These are phyloP conservation scores for Jackrogersella multiformis DNA, from an alignment of 495 filamentous ascomycete genomes.

Conservation along the genomic window DNA sequence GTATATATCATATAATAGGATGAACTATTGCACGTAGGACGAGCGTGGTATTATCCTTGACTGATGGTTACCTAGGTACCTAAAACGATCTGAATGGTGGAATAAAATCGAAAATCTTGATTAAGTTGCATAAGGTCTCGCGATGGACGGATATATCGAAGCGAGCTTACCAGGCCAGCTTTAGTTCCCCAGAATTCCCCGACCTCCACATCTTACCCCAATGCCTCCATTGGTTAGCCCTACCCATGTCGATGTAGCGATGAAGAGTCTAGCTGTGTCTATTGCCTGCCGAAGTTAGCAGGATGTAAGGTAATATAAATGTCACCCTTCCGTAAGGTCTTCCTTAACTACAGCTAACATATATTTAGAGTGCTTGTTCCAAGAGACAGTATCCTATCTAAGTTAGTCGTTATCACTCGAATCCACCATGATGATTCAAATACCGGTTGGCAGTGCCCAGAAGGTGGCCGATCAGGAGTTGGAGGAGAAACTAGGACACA, in stretches of 20 bases:
- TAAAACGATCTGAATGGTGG: conserved; percentile 26
- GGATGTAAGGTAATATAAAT: background rate
- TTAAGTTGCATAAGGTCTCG: conserved; percentile 2
- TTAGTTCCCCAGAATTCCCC: conserved; percentile 31
- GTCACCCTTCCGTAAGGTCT: background rate
- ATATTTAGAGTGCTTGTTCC: background rate
- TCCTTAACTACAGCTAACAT: background rate
- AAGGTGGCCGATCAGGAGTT: conserved; percentile 41
- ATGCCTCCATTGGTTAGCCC: background rate
- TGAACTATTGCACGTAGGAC: no score
- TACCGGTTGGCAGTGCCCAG: conserved; percentile 27
- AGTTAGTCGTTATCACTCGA: background rate
- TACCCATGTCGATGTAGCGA: background rate
- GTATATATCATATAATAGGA: no score
- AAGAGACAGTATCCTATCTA: background rate
- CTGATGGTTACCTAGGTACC: no score
- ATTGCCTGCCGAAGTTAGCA: background rate
- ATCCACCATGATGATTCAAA: conserved; percentile 25
- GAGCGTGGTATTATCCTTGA: no score
- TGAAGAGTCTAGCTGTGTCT: background rate
- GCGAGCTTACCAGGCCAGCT: background rate
- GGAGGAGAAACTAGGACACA: conserved; percentile 44
- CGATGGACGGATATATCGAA: conserved; percentile 8
- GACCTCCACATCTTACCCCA: conserved; percentile 23
- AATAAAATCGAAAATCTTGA: conserved; percentile 10